phyloP scores from a whole-genome alignment of 1,139 yeast genomes.

The Hansenula anomala region DNA sequence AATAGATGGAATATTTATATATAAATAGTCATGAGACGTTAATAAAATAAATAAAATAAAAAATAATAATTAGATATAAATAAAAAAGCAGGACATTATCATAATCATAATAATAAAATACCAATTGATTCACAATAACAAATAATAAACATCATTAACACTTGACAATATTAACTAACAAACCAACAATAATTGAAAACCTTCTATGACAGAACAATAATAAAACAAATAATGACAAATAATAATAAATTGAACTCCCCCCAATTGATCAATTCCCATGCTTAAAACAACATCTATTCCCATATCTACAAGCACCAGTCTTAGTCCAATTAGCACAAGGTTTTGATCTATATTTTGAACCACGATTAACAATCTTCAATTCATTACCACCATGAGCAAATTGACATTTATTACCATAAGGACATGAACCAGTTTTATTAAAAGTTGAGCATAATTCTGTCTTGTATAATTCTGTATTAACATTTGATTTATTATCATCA shows the following conservation, averaged over 20 bases:
- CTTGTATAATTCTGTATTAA: conserved; percentile 76
- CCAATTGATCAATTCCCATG: conserved; percentile 56
- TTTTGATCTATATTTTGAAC: conserved; percentile 87
- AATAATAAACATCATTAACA: no score
- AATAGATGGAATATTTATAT: no score
- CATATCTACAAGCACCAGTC: conserved; percentile 81
- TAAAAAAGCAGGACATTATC: no score
- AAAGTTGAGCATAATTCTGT: conserved; percentile 86
- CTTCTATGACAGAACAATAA: no score
- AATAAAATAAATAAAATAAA: no score
- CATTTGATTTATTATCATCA: conserved; percentile 30
- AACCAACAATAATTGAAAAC: no score
- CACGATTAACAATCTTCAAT: conserved; percentile 66
- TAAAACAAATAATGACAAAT: not conserved
- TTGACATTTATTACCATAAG: conserved; percentile 88
- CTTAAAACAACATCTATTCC: conserved; percentile 87
- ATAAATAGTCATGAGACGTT: no score
- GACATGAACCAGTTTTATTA: conserved; percentile 70
- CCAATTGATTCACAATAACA: no score
- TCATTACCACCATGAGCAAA: conserved; percentile 89
- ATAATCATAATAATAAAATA: no score
- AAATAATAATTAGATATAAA: no score
- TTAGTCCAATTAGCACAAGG: conserved; percentile 88
- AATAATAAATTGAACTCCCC: not conserved
- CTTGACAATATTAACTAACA: no score